phyloP scores from a whole-genome alignment of 345 rosid species.

The Passiflora organensis region DNA sequence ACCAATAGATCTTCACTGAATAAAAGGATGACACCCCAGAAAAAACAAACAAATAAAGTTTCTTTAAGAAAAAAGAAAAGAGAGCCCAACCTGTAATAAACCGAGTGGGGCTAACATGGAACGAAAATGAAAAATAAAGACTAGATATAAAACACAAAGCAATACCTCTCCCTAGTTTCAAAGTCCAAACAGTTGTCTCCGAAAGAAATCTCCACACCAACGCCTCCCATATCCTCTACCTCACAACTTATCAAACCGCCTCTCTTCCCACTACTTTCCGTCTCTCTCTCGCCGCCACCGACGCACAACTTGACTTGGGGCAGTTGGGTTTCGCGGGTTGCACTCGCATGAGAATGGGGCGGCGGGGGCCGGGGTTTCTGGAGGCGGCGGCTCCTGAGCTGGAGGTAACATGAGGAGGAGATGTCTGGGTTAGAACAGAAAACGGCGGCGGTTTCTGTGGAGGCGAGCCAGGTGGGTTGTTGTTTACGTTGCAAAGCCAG shows the following conservation, averaged over 20 bases:
- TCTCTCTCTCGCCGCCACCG: background rate
- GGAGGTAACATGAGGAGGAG: conserved; percentile 51
- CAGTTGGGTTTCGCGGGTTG: background rate
- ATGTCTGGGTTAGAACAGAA: conserved; percentile 8
- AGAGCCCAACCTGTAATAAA: too few relatives aligned
- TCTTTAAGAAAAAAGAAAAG: background rate
- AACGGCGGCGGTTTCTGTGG: conserved; percentile 9
- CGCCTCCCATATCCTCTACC: conserved; percentile 13
- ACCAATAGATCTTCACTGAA: too few relatives aligned
- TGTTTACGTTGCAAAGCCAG: conserved; percentile 50
- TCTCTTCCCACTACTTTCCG: conserved; percentile 8
- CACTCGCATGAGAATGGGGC: background rate
- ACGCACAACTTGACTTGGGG: background rate
- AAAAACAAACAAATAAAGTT: background rate
- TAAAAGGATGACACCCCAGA: background rate
- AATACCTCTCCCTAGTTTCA: conserved; percentile 48
- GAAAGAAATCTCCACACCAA: conserved; percentile 29
- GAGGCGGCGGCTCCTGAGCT: conserved; percentile 63
- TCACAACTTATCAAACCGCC: conserved; percentile 7
- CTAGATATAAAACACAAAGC: background rate
- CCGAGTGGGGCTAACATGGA: background rate
- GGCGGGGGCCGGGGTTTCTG: conserved; percentile 31
- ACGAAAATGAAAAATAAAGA: background rate
- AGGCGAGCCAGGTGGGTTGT: conserved; percentile 1
- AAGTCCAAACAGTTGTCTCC: conserved; percentile 47